Percentiles rank a stretch among this genome's conserved stretches.
Conservation (phyloP, 2,329 filamentous ascomycete genomes). For the Aspergillus sergii region DNA sequence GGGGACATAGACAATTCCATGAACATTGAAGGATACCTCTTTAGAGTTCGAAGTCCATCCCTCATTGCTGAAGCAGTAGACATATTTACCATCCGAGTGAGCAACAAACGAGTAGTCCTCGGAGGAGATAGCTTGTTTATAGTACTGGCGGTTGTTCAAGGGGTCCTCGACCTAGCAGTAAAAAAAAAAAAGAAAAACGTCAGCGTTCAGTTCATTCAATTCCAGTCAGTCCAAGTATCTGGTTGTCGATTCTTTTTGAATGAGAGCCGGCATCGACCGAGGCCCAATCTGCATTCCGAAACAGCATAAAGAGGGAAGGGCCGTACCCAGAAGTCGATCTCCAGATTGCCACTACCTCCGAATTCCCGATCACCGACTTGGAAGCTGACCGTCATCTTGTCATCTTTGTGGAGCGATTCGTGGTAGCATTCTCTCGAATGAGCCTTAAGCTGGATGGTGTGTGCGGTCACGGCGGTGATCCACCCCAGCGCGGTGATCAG, state of each 20-base stretch:
- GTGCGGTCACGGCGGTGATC: slow-evolving; percentile 68
- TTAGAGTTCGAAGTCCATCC: slow-evolving; percentile 95
- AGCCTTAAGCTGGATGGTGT: slow-evolving; percentile 94
- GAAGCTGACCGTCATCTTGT: slow-evolving; percentile 98
- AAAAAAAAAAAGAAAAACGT: slow-evolving; percentile 1
- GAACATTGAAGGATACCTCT: slow-evolving; percentile 98
- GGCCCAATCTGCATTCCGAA: background rate
- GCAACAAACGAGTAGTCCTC: slow-evolving; percentile 94
- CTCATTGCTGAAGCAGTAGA: slow-evolving; percentile 99
- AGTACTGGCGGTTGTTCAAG: slow-evolving; percentile 71
- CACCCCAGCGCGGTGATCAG: slow-evolving; percentile 57
- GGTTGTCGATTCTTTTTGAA: background rate
- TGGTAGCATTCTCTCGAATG: slow-evolving; percentile 98
- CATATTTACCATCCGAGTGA: slow-evolving; percentile 80
- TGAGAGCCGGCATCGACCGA: background rate
- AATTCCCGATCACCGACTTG: slow-evolving; percentile 97
- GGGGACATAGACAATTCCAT: slow-evolving; percentile 95
- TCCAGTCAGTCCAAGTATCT: background rate
- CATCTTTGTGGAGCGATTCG: slow-evolving; percentile 86
- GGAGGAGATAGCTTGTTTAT: slow-evolving; percentile 79
- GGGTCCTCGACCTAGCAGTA: slow-evolving; percentile 73
- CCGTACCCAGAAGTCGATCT: slow-evolving; percentile 96
- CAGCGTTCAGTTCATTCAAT: slow-evolving; percentile 13
- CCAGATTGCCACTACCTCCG: slow-evolving; percentile 88
- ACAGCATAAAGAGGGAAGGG: slow-evolving; percentile 6